Base-by-base conservation (phyloP, 75 land plant species). In the Pinus taeda region DNA sequence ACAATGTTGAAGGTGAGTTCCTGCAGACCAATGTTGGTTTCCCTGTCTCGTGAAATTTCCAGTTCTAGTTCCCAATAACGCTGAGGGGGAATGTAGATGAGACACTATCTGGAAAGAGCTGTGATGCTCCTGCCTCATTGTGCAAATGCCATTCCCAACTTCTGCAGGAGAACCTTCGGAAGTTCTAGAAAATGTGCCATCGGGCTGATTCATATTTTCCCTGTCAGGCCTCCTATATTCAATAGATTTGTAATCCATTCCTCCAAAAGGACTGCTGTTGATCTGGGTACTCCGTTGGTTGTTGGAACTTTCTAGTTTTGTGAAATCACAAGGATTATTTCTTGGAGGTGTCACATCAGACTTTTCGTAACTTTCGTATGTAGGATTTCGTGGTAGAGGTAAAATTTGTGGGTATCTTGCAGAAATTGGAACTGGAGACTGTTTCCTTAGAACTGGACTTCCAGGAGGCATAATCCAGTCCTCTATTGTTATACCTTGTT, bases 401-500 rank as follows among this genome's bases (percentile, higher is more conserved):
- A 58, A 17, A 9, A 57, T 5, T 56, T 78, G 75, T 57, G 81
- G 29, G 58, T 11, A 72, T 71, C 65, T 77, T 11, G 49, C 79
- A 17, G 36, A 71, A 61, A 42, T 36, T 29, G 37, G 60, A 65
- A 21, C 24, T 45, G 79, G 78, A 4, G 81, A 75, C 36, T 37
- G 82, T 79, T 79, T 79, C 37, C 4, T 49, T 26, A 73, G 21
- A 9, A 59, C 42, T 21, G 75, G 57, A 6, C 75, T 15, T 73
- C 21, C 13, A 4, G 55, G 60, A 11, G 92, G 85, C 67, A 64
- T 80, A 33, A 76, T 76, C 83, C 88, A 90, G 71, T 89, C 92
- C 81, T 95, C 98, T 61, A 93, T 89, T 73, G 89, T 91, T 37
- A 95, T 85, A 8, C 96, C 96, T 83, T 93, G 96, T 62, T 86